Conservation (phyloP, 352 stramenopile genomes). For the Globisporangium irregulare region DNA sequence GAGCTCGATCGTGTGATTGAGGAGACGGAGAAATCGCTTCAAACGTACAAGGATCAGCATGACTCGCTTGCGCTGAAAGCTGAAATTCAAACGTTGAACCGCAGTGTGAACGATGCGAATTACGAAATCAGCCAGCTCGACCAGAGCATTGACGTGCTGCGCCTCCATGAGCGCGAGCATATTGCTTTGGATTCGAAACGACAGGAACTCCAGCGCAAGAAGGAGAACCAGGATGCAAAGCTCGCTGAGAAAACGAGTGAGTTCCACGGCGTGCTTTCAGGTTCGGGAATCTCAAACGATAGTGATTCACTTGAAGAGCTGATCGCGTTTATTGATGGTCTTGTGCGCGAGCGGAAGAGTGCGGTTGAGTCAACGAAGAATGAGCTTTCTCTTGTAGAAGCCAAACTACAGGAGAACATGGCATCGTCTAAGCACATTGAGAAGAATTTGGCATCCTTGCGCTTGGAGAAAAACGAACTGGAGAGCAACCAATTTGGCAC, state of each 20-base stretch:
- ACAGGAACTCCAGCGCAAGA: slow-evolving; percentile 38
- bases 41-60: slow-evolving; percentile 42
- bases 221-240: slow-evolving; percentile 38
- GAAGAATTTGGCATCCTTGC: slow-evolving; percentile 35
- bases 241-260: slow-evolving; percentile 46
- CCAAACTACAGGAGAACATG: slow-evolving; percentile 47
- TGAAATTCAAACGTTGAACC: slow-evolving; percentile 45
- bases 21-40: slow-evolving; percentile 44
- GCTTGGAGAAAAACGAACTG: slow-evolving; percentile 44
- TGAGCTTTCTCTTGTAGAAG: slow-evolving; percentile 30
- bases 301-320: slow-evolving; percentile 23
- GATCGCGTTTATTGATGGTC: slow-evolving; percentile 24
- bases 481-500: slow-evolving; percentile 52
- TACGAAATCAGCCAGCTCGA: slow-evolving; percentile 45
- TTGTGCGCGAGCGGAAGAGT: slow-evolving; percentile 25
- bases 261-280: slow-evolving; percentile 31
- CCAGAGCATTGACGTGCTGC: slow-evolving; percentile 53
- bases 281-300: slow-evolving; percentile 29
- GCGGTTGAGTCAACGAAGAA: slow-evolving; percentile 25
- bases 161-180: slow-evolving; percentile 44
- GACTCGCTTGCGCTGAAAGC: slow-evolving; percentile 31
- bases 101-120: slow-evolving; percentile 39
- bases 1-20: slow-evolving; percentile 46
- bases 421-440: slow-evolving; percentile 48
- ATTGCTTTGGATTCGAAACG: slow-evolving; percentile 49